Conservation (phyloP, 257 asterid species). For the Prunella vulgaris region DNA sequence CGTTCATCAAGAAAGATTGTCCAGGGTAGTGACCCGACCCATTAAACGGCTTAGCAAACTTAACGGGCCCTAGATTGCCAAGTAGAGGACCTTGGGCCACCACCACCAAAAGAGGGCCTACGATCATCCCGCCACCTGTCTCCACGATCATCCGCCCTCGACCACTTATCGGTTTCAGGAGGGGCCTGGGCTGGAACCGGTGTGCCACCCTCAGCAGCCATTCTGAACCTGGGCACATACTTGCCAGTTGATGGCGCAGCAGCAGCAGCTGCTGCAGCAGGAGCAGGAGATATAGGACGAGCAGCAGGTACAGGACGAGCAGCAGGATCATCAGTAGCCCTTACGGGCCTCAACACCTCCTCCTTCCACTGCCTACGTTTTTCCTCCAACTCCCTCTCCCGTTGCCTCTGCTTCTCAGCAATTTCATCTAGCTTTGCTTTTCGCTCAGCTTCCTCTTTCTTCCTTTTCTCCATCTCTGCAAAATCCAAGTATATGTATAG, state of each 20-base stretch:
- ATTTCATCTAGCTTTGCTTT: slow-evolving; percentile 25
- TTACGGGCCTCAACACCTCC: slow-evolving; percentile 6
- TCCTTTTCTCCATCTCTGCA: slow-evolving; percentile 23
- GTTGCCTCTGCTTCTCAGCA: slow-evolving; percentile 24
- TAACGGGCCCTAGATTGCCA: slow-evolving; percentile 5
- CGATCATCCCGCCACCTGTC: slow-evolving; percentile 20
- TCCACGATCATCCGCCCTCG: slow-evolving; percentile 4
- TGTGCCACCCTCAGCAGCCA: neutral
- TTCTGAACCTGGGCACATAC: slow-evolving; percentile 17
- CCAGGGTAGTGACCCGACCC: too few relatives aligned
- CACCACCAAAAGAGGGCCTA: neutral
- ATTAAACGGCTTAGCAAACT: too few relatives aligned
- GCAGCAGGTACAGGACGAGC: neutral
- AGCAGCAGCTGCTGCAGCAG: neutral
- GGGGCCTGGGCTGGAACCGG: neutral
- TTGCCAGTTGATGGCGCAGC: neutral
- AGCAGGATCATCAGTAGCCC: neutral
- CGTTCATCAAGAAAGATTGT: too few relatives aligned
- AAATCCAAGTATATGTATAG: too few relatives aligned
- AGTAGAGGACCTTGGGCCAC: neutral
- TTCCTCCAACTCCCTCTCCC: slow-evolving; percentile 25
- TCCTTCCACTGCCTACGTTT: slow-evolving; percentile 20
- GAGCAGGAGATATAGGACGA: too few relatives aligned
- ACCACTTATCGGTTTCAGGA: slow-evolving; percentile 14
- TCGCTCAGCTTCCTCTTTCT: slow-evolving; percentile 26